These are phyloP conservation scores for Taphrina flavorubra DNA, from an alignment of 1,139 yeast genomes.

Conservation along the genomic window DNA sequence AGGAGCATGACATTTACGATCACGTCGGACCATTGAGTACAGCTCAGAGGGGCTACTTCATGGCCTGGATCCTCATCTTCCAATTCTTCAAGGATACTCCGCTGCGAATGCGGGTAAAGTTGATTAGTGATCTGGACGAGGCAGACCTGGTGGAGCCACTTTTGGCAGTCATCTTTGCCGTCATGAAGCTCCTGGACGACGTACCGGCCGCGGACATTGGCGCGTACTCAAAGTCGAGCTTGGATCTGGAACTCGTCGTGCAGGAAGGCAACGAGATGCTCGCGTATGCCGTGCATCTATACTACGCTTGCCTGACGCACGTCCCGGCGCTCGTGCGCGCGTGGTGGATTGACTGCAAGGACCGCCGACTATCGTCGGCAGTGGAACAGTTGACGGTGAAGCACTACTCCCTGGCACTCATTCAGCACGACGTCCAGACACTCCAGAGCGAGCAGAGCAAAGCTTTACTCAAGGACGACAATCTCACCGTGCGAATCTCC, in stretches of 20 bases:
- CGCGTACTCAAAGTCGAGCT: slow-evolving; percentile 37
- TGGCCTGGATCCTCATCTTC: slow-evolving; percentile 74
- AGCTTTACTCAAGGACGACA: slow-evolving; percentile 54
- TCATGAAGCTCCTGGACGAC: slow-evolving; percentile 44
- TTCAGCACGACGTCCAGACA: slow-evolving; percentile 63
- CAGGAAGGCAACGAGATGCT: slow-evolving; percentile 51
- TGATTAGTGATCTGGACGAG: slow-evolving; percentile 63
- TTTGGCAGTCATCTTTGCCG: slow-evolving; percentile 48
- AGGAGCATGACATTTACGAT: slow-evolving; percentile 27
- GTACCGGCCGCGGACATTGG: slow-evolving; percentile 42
- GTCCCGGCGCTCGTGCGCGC: slow-evolving; percentile 71
- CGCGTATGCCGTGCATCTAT: slow-evolving; percentile 57
- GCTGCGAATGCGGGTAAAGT: slow-evolving; percentile 51
- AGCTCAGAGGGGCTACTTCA: slow-evolving; percentile 56
- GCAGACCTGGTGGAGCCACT: slow-evolving; percentile 56
- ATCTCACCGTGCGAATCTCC: slow-evolving; percentile 68
- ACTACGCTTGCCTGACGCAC: slow-evolving; percentile 62
- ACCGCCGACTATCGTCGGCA: slow-evolving; percentile 61
- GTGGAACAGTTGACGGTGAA: slow-evolving; percentile 69
- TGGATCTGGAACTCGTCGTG: slow-evolving; percentile 47
- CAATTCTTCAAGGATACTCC: slow-evolving; percentile 71
- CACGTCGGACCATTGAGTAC: slow-evolving; percentile 30
- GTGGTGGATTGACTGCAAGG: slow-evolving; percentile 73
- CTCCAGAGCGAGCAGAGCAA: slow-evolving; percentile 54
- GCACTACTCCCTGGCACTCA: slow-evolving; percentile 68